Evolutionary conservation across 208 protist genomes (phyloP), one percentile per base, ranked within the genome.

Genomic region (Spongospora subterranea): DNA sequence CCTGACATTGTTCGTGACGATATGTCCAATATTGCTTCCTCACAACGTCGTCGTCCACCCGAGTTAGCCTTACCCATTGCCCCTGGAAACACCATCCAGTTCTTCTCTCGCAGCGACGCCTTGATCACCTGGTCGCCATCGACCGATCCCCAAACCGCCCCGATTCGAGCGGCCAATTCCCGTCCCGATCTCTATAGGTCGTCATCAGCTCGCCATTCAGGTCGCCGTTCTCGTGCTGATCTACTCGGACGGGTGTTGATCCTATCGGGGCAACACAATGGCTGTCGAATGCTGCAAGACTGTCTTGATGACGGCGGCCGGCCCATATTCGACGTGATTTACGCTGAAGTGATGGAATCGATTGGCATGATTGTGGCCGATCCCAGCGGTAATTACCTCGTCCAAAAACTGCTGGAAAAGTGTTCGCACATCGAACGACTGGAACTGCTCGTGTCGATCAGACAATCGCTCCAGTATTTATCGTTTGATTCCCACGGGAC

Each of bases 331-430:
- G 71, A 82, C 71, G 35, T 82, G 6, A 82, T 82, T 20, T 82
- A 45, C 71, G 35, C n/a, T 20, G 71, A 82, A n/a, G 71, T 35
- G 13, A 35, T 82, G 71, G 6, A 20, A 6, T 6, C 6, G n/a
- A 17, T 35, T 43, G 17, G 17, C 35, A 39, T 20, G 6, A 20
- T 82, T 20, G 71, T n/a, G 6, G 71, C 17, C 6, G 17, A 82
- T 35, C 17, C 71, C 13, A 45, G n/a, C 71, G 71, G 17, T n/a
- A 82, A 82, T 43, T 82, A 82, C n/a, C 71, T 82, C 17, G 6
- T 6, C 71, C 71, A 82, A 43, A 82, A 82, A 43, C n/a, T 82
- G 71, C n/a, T 82, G 17, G 71, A 82, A 35, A 82, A 35, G n/a
- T 82, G 35, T n/a, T 43, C 17, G 17, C 71, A 35, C 17, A 43